Evolutionary conservation across 306 rosid genomes (phyloP), one percentile per base, ranked within the genome.

Genomic region (Luffa aegyptiaca): DNA sequence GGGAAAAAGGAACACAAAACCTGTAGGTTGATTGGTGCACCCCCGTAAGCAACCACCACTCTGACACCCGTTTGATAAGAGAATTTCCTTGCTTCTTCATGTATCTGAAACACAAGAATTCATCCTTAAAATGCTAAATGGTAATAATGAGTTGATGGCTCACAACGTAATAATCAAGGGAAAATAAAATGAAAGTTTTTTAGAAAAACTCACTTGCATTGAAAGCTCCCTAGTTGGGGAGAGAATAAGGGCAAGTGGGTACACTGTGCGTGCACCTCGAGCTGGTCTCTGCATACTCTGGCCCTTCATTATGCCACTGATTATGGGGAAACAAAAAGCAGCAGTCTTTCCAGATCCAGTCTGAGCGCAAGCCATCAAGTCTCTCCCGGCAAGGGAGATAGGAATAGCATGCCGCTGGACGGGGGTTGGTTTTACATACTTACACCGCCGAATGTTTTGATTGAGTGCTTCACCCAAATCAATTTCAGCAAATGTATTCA

Each of bases 211-310:
- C 84, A 92, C 97, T 86, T 92, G 97, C 84, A 91, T 87, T 57
- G 97, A 92, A 21, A 92, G 87, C 89, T 92, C 97, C 80, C 97
- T 89, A 33, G 97, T 92, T 26, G 97, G 97, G n/a, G 97, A 92
- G 79, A 92, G 92, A 87, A 92, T 90, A 64, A 92, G 96, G n/a
- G 96, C 97, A 81, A 89, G 91, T 17, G 97, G 97, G 63, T 84
- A 90, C 49, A 87, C 97, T 0, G 96, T 89, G 21, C 94, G 93
- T 48, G 86, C 90, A 31, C 92, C 94, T 8, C 96, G 92, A 46
- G 90, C 87, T 3, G 96, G 92, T 82, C 91, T 90, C 61, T 88
- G 93, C n/a, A 82, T 80, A 41, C 85, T 82, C 37, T 92, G 88
- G 12, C 92, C 91, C 57, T 69, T 92, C 93, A 92, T 90, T 58